Evolutionary conservation across 1,284 basidiomycete species (phyloP), one percentile per base, ranked within the genome.

Genomic region (Neotropicomus parvogracilis): DNA sequence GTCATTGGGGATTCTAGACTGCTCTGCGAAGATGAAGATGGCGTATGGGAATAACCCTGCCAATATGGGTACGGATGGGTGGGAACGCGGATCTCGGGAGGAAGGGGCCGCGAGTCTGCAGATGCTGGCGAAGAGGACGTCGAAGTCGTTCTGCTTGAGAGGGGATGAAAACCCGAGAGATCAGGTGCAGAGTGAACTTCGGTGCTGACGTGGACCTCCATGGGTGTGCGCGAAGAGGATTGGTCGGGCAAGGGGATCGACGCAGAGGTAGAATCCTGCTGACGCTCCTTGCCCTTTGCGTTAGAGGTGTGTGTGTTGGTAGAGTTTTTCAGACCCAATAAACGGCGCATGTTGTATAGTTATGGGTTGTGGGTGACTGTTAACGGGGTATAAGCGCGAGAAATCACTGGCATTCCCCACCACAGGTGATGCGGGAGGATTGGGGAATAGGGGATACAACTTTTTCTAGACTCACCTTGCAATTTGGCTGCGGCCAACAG

Each of bases 61-160:
- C 67, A 68, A 41, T 67, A 68, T 14, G 63, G 60, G 45, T 65
- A 68, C 8, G 63, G 62, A 48, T 65, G 60, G 6, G 56, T 58
- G 16, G 65, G 64, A 35, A 65, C 65, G 26, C 51, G 64, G 40
- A 69, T 65, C 42, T 65, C 62, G 19, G 64, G 56, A 28, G 65
- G 64, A 48, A 67, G 58, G 6, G 64, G 56, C 9, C 31, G 51
- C 6, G 51, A 40, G 28, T 46, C 50, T 29, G 51, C 49, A 4
- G 62, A 57, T 16, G 52, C 46, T 11, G 65, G 45, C 6, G 62
- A 63, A 21, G 54, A 48, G 14, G 59, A 40, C 12, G 37, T 36
- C 31, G 47, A 46, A 10, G 37, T 29, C n/a, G 62, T 46, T 16
- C 55, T 64, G 32, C 61, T 64, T 20, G 39, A 21, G 21, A 67